Conservation (phyloP, 225 moss, liverwort and hornwort species). For the Lunularia cruciata region DNA sequence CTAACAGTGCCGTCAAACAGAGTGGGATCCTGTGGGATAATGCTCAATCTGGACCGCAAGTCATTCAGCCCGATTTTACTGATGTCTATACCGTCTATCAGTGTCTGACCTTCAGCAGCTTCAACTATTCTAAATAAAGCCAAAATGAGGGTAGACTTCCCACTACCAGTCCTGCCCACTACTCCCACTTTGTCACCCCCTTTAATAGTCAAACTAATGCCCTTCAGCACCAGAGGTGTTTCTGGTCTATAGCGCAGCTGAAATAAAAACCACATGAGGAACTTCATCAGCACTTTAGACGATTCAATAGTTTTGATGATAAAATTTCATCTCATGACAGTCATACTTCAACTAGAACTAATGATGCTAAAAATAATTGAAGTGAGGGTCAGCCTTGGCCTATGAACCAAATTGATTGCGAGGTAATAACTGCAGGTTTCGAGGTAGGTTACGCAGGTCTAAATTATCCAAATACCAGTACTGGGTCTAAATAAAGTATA, state of each 20-base stretch:
- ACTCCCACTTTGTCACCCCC: conserved; percentile 72
- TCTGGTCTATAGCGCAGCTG: conserved; percentile 68
- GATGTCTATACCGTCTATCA: conserved; percentile 65
- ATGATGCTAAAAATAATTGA: too few species aligned
- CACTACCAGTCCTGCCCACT: conserved; percentile 80
- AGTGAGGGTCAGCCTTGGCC: too few species aligned
- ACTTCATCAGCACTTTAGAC: too few species aligned
- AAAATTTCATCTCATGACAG: too few species aligned
- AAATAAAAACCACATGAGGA: background rate
- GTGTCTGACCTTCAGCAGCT: conserved; percentile 54
- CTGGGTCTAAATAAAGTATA: background rate
- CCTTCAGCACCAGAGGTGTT: conserved; percentile 69
- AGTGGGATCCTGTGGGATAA: conserved; percentile 81
- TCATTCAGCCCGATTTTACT: conserved; percentile 57
- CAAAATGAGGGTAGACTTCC: conserved; percentile 70
- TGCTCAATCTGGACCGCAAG: conserved; percentile 68
- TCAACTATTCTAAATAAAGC: conserved; percentile 72
- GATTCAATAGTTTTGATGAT: too few species aligned
- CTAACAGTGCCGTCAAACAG: conserved; percentile 73
- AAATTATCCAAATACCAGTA: background rate
- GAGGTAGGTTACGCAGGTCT: background rate
- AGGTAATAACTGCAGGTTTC: too few species aligned
- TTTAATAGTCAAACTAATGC: conserved; percentile 52
- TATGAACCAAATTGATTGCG: too few species aligned
- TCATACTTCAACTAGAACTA: too few species aligned